phyloP scores from a whole-genome alignment of 1,284 basidiomycete species.

The Blastosporella zonata region DNA sequence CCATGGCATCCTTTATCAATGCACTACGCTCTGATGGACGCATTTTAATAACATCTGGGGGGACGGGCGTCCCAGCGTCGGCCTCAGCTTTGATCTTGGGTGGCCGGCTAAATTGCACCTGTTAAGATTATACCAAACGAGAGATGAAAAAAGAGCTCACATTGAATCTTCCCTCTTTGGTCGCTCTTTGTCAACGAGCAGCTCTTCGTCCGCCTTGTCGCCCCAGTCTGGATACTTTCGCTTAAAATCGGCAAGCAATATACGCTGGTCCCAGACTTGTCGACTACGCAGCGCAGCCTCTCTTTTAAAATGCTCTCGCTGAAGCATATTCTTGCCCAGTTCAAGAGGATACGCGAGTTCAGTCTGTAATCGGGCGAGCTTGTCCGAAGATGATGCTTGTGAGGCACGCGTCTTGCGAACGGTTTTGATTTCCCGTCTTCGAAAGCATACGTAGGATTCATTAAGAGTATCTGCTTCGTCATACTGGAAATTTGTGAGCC shows the following conservation, averaged over 20 bases:
- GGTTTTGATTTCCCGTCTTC: slow-evolving; percentile 91
- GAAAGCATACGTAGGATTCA: slow-evolving; percentile 98
- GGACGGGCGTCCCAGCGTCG: slow-evolving; percentile 31
- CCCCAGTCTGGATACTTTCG: slow-evolving; percentile 67
- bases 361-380: slow-evolving; percentile 75
- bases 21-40: slow-evolving; percentile 64
- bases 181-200: slow-evolving; percentile 73
- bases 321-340: slow-evolving; percentile 65
- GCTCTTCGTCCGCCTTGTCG: slow-evolving; percentile 78
- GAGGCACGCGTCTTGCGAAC: slow-evolving; percentile 92
- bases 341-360: slow-evolving; percentile 76
- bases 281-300: slow-evolving; percentile 59
- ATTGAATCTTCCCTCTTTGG: slow-evolving; percentile 54
- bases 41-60: slow-evolving; percentile 42
- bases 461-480: slow-evolving; percentile 89
- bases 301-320: slow-evolving; percentile 78
- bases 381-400: slow-evolving; percentile 85
- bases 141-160: slow-evolving; percentile 32
- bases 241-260: slow-evolving; percentile 76
- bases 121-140: not conserved
- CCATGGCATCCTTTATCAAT: slow-evolving; percentile 62
- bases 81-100: slow-evolving; percentile 50
- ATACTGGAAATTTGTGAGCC: slow-evolving; percentile 43
- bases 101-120: slow-evolving; percentile 34
- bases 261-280: slow-evolving; percentile 78